Evolutionary conservation across 2,329 filamentous ascomycete species (phyloP), one percentile per base, ranked within the genome.

Genomic region (Monilinia vaccinii-corymbosi): DNA sequence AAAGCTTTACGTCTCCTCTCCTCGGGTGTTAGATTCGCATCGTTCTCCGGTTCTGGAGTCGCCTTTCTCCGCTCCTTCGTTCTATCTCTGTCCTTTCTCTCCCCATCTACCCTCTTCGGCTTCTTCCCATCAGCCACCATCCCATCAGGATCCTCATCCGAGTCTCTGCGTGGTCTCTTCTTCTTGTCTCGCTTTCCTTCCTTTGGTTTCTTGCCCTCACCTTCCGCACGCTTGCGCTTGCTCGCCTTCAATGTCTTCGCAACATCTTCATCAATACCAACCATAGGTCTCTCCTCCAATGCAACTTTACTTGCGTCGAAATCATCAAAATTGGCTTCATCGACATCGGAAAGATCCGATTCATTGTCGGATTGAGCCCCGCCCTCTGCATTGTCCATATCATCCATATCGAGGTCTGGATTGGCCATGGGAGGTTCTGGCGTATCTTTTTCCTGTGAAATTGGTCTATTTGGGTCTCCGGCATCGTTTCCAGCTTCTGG

Each of bases 1-100:
- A 99, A 85, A 23, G 91, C 92, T 66, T 89, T 82, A 68, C 88
- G 86, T 67, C 92, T 84, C 68, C 89, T 82, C 76, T 96, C 90
- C 73, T 94, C 91, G 0, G 91, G 90, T 23, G 88, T 87, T 67
- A 97, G 75, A 63, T 87, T 80, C 69, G 91, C 89, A 63, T 96
- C 90, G 65, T 89, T 81, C 64, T 89, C 85, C 6, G 84, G 81
- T 61, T 86, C 82, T 75, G 76, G 63, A 76, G 79, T 61, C 6
- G 44, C 32, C 53, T 60, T 65, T 80, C 79, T 56, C 76, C 78
- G 28, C 73, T 75, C 67, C 51, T 64, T 69, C 8, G 63, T 64
- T 50, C 69, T 64, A 52, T 71, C 70, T 62, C 67, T 66, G 44
- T 68, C 66, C 60, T 65, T 69, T 46, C 66, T 67, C 38, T 72